phyloP scores from a whole-genome alignment of 2,329 filamentous ascomycete genomes.

The Emericellopsis cladophorae region DNA sequence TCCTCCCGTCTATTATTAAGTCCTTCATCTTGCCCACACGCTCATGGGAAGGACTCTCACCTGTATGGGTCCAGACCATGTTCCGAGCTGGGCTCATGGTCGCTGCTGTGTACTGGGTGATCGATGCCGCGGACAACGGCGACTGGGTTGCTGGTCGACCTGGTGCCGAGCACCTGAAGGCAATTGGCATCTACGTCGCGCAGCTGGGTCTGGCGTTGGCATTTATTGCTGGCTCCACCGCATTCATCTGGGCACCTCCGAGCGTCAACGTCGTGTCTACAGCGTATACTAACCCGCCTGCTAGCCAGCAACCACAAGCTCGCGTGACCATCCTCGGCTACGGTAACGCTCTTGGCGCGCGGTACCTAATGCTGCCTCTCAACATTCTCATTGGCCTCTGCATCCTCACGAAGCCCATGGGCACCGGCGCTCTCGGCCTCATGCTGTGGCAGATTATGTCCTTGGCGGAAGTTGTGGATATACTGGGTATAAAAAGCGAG shows the following conservation, averaged over 20 bases:
- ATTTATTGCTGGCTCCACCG: slow-evolving; percentile 71
- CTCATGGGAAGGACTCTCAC: slow-evolving; percentile 78
- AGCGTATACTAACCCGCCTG: slow-evolving; percentile 21
- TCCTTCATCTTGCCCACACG: slow-evolving; percentile 71
- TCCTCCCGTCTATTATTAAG: slow-evolving; percentile 63
- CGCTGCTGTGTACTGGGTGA: slow-evolving; percentile 71
- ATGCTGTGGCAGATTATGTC: slow-evolving; percentile 84
- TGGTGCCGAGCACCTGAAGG: slow-evolving; percentile 54
- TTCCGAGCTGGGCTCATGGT: slow-evolving; percentile 67
- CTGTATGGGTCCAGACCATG: slow-evolving; percentile 70
- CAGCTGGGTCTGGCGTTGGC: slow-evolving; percentile 70
- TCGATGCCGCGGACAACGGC: slow-evolving; percentile 80
- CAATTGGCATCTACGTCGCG: slow-evolving; percentile 62
- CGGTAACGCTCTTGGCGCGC: slow-evolving; percentile 81
- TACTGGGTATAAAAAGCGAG: slow-evolving; percentile 47
- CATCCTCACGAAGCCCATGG: slow-evolving; percentile 89
- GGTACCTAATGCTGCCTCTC: slow-evolving; percentile 73
- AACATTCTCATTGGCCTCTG: slow-evolving; percentile 68
- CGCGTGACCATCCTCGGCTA: slow-evolving; percentile 78
- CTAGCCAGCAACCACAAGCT: slow-evolving; percentile 15
- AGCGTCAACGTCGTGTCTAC: slow-evolving; percentile 60
- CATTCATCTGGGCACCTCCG: slow-evolving; percentile 76
- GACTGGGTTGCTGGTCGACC: slow-evolving; percentile 55
- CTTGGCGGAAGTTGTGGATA: slow-evolving; percentile 51
- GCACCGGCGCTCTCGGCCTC: slow-evolving; percentile 68